Conservation (phyloP, 139 green algal genomes). For the Coelastrella sp. region DNA sequence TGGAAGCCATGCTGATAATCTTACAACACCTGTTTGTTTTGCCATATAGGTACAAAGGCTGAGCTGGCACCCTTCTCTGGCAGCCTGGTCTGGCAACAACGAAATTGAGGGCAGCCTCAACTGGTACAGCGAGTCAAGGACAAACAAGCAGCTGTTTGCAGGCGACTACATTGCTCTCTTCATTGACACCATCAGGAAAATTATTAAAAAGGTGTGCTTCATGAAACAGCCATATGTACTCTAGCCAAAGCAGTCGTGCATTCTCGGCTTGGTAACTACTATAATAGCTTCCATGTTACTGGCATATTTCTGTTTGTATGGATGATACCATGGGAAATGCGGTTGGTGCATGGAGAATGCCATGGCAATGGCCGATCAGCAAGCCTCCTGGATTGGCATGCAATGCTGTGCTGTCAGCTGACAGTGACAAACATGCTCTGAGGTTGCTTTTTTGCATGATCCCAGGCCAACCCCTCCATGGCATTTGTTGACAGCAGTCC, state of each 20-base stretch:
- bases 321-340: no score
- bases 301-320: no score
- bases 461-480: conserved; percentile 46
- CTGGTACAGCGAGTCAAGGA: conserved; percentile 33
- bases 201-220: conserved; percentile 35
- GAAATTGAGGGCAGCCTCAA: conserved; percentile 51
- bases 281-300: no score
- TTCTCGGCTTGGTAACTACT: no score
- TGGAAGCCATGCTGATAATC: no score
- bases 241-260: no score
- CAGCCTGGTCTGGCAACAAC: conserved; percentile 83
- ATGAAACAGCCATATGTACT: not conserved
- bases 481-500: conserved; percentile 81
- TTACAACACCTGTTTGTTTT: not conserved
- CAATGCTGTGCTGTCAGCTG: no score
- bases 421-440: no score
- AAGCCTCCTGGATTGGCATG: no score
- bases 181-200: conserved; percentile 59
- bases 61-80: conserved; percentile 55
- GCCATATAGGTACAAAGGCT: conserved; percentile 28
- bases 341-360: no score
- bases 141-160: conserved; percentile 66
- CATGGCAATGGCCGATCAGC: no score
- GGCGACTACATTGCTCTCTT: conserved; percentile 73
- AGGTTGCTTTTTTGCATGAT: not conserved